A percentile compares a stretch with the other conserved stretches of the same genome.
Conservation (phyloP, 257 asterid species). For the Jaltomata sinuosa region DNA sequence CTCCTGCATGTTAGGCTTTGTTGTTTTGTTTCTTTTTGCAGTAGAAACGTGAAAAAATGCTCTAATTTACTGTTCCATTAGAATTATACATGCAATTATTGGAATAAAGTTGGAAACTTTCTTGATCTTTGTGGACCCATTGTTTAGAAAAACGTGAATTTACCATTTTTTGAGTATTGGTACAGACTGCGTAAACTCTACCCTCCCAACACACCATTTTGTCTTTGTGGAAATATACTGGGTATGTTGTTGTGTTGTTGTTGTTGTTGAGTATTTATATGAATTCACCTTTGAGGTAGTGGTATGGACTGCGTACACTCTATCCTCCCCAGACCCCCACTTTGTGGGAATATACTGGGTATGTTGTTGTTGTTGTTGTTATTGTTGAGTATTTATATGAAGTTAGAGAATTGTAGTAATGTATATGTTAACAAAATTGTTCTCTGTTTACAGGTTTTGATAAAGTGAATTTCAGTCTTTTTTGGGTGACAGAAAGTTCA, state of each 20-base stretch:
- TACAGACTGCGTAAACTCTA: too few relatives aligned
- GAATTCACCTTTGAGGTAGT: too few relatives aligned
- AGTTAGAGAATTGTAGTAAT: background rate
- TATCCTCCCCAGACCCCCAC: too few relatives aligned
- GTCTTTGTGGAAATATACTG: too few relatives aligned
- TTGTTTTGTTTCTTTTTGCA: background rate
- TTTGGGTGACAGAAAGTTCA: background rate
- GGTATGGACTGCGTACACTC: too few relatives aligned
- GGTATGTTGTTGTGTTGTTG: too few relatives aligned
- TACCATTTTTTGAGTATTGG: too few relatives aligned
- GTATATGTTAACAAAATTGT: background rate
- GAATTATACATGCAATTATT: background rate
- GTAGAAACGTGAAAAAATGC: background rate
- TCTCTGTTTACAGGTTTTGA: background rate
- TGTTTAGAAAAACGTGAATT: background rate
- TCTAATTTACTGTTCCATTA: background rate
- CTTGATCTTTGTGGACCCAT: background rate
- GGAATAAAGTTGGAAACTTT: background rate
- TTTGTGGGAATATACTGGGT: too few relatives aligned
- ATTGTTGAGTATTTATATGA: too few relatives aligned
- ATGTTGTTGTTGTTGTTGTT: too few relatives aligned
- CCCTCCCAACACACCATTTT: too few relatives aligned
- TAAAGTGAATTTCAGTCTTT: conserved; percentile 3
- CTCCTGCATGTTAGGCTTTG: background rate
- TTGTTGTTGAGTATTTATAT: too few relatives aligned